A percentile compares a stretch with the other conserved stretches of the same genome.
Evolutionary conservation across 2,329 filamentous ascomycete genomes (phyloP).

Genomic region (Aspergillus sp.): DNA sequence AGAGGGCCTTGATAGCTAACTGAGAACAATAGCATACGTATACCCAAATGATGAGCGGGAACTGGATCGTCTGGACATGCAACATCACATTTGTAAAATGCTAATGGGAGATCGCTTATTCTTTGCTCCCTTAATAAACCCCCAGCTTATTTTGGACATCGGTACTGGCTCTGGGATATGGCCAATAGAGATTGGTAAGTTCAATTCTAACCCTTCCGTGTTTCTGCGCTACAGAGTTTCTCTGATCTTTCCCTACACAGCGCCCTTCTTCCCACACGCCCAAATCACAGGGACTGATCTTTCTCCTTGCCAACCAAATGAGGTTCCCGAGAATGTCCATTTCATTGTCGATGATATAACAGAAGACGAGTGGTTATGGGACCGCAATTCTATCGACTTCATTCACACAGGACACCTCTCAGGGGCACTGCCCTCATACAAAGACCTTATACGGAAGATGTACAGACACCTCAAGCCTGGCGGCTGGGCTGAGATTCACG

Average conservation of each 20-base stretch:
- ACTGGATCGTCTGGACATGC: slow-evolving; percentile 55
- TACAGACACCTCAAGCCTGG: slow-evolving; percentile 57
- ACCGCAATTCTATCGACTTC: slow-evolving; percentile 54
- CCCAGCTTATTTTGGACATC: slow-evolving; percentile 55
- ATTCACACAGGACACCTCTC: slow-evolving; percentile 61
- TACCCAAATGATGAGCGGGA: slow-evolving; percentile 57
- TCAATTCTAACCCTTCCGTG: neutral
- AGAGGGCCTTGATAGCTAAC: slow-evolving; percentile 14
- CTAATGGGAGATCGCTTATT: slow-evolving; percentile 47
- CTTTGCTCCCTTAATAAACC: slow-evolving; percentile 47
- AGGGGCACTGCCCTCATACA: slow-evolving; percentile 59
- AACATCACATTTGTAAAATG: slow-evolving; percentile 55
- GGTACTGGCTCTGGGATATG: slow-evolving; percentile 66
- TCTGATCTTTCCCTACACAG: slow-evolving; percentile 19
- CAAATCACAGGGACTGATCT: slow-evolving; percentile 65
- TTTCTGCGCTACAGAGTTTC: slow-evolving; percentile 13
- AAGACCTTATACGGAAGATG: slow-evolving; percentile 53
- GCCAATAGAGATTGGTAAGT: slow-evolving; percentile 65
- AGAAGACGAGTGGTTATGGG: slow-evolving; percentile 60
- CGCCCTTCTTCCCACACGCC: slow-evolving; percentile 54
- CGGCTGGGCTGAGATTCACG: slow-evolving; percentile 50
- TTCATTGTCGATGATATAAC: slow-evolving; percentile 71
- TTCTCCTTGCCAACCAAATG: slow-evolving; percentile 65
- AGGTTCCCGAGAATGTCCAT: slow-evolving; percentile 70
- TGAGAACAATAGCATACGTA: slow-evolving; percentile 34